A percentile compares a stretch with the other conserved stretches of the same genome.
These are phyloP conservation scores for Monosporascus cannonballus DNA, from an alignment of 2,329 filamentous ascomycete species.

Conservation along the genomic window DNA sequence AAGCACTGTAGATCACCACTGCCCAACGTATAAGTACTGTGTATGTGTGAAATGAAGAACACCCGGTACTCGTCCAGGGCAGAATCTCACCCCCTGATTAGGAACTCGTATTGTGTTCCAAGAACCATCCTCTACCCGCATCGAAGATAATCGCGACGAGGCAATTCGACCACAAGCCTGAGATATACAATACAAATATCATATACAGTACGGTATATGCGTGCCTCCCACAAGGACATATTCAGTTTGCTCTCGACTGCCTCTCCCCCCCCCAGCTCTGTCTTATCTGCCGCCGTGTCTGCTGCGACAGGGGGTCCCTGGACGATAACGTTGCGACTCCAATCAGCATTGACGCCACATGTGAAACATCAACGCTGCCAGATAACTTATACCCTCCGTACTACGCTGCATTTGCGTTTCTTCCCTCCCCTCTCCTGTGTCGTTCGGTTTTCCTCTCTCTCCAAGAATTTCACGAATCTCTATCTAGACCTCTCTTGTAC, in stretches of 20 bases:
- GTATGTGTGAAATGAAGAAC: not conserved
- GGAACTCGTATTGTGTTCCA: no score
- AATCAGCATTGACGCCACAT: conserved; percentile 1
- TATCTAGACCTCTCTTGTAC: no score
- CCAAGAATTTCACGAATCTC: not conserved
- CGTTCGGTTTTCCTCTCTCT: not conserved
- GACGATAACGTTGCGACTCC: conserved; percentile 9
- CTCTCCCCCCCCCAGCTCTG: not conserved
- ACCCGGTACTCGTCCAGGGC: not conserved
- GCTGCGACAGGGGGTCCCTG: conserved; percentile 1
- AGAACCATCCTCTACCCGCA: no score
- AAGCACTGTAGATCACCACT: not conserved
- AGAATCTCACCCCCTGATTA: no score
- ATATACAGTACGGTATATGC: no score
- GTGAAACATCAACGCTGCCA: not conserved
- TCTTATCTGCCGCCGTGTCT: not conserved
- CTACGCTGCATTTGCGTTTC: not conserved
- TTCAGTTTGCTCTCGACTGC: not conserved
- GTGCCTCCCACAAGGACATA: not conserved
- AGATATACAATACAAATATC: no score
- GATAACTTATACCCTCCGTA: not conserved
- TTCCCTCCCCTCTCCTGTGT: not conserved
- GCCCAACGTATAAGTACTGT: no score
- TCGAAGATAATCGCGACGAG: no score
- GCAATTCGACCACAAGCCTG: no score